Conservation (phyloP, 1,284 basidiomycete genomes). For the Tetrapyrgos nigripes region DNA sequence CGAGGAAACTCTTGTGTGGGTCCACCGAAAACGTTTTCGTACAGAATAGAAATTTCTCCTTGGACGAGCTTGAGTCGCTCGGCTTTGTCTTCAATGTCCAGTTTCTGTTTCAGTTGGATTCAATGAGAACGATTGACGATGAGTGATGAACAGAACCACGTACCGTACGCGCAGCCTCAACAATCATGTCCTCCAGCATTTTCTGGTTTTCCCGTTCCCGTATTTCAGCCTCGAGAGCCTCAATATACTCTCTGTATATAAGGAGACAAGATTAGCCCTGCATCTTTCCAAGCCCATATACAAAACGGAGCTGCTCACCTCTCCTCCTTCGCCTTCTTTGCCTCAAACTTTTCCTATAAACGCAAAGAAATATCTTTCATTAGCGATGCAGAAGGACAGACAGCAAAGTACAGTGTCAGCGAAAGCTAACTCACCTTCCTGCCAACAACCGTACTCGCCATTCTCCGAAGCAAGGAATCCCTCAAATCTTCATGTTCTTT, state of each 20-base stretch:
- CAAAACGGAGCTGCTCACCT: slow-evolving; percentile 29
- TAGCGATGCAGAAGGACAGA: too few relatives aligned
- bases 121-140: neutral
- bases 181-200: slow-evolving; percentile 36
- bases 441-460: slow-evolving; percentile 45
- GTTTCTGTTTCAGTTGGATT: slow-evolving; percentile 6
- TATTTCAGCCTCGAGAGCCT: slow-evolving; percentile 47
- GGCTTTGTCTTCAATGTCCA: slow-evolving; percentile 34
- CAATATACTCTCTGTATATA: slow-evolving; percentile 45
- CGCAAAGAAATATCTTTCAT: too few relatives aligned
- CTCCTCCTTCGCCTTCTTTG: slow-evolving; percentile 49
- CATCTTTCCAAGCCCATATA: neutral
- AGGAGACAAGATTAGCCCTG: neutral
- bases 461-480: slow-evolving; percentile 42
- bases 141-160: slow-evolving; percentile 13
- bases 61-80: slow-evolving; percentile 33
- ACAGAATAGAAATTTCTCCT: slow-evolving; percentile 42
- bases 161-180: slow-evolving; percentile 42
- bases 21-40: slow-evolving; percentile 47
- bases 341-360: slow-evolving; percentile 41
- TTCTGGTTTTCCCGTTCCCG: slow-evolving; percentile 39
- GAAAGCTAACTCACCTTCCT: slow-evolving; percentile 22
- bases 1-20: slow-evolving; percentile 36
- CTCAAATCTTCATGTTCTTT: slow-evolving; percentile 46
- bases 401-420: too few relatives aligned